Conservation (phyloP, 305 asterid species). For the Fraxinus latifolia region DNA sequence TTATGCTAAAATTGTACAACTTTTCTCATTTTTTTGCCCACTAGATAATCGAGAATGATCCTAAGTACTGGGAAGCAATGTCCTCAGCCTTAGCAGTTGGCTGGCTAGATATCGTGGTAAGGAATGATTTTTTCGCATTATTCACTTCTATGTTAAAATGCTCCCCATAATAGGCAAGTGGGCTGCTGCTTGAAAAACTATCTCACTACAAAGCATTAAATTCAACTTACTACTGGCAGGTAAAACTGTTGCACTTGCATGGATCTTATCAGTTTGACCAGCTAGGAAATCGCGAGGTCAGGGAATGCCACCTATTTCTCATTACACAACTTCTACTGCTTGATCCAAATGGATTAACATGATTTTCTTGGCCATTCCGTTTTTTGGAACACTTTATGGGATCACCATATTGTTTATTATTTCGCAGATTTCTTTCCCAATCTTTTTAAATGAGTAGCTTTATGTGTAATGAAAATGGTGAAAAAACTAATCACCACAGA, state of each 20-base stretch:
- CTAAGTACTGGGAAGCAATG: conserved; percentile 84
- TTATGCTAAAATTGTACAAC: neutral
- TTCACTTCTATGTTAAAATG: neutral
- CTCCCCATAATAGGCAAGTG: neutral
- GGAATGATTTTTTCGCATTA: conserved; percentile 21
- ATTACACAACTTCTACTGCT: neutral
- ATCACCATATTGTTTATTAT: neutral
- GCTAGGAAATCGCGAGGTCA: conserved; percentile 87
- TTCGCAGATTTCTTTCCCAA: neutral
- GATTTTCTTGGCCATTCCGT: neutral
- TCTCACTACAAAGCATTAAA: conserved; percentile 15
- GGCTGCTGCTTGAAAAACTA: conserved; percentile 24
- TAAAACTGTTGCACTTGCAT: conserved; percentile 80
- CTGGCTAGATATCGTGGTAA: conserved; percentile 89
- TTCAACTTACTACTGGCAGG: conserved; percentile 46
- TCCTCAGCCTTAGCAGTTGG: conserved; percentile 93
- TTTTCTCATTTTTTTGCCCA: conserved; percentile 20
- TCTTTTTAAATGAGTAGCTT: neutral
- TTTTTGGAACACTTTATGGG: neutral
- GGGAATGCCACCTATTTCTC: conserved; percentile 8
- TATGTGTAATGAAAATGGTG: neutral
- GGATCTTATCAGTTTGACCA: conserved; percentile 85
- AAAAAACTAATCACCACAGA: neutral
- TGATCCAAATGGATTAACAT: neutral
- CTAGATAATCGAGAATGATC: conserved; percentile 86